Base-by-base conservation (phyloP, 352 stramenopile species). In the Phytopythium aichiense region DNA sequence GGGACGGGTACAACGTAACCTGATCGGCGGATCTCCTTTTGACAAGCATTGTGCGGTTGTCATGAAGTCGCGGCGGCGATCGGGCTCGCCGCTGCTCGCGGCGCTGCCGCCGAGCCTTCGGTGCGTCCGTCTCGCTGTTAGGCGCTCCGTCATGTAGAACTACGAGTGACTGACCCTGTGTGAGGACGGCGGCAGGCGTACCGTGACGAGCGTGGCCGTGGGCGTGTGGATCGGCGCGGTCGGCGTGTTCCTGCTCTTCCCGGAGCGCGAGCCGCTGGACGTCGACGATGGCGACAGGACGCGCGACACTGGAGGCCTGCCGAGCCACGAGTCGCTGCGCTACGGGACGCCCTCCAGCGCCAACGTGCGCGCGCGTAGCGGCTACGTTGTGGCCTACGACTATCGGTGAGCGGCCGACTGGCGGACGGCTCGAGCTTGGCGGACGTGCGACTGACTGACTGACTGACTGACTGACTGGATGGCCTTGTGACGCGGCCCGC, bases 381-480 rank as follows among this genome's bases (percentile, higher is more conserved):
- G 85, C 50, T 96, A 95, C 71, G 82, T 93, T 46, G 77, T 91
- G 25, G 87, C 84, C 8, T 97, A 94, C 63, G 87, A 97, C 70
- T 88, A 87, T 57, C 79, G 85, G 85, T 92, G 58, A 4, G 58
- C 68, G 15, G 23, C 6, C 33, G 33, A 15, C 18, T 52, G 49
- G 40, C n/a, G 48, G 37, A 40, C 18, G 48, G 12, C 42, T 22
- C 20, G 28, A 49, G 8, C 42, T 4, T 30, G 7, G 25, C 13
- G 45, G 9, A 30, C n/a, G 22, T 51, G 45, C 43, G 5, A n/a
- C n/a, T 16, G n/a, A 16, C n/a, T 3, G 18, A 5, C 3, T 38
- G 11, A 16, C n/a, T 3, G 18, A 5, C 3, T 38, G 11, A 33
- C 0, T 60, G 23, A 18, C 49, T 49, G 25, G 13, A 37, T 40